Evolutionary conservation across 441 rosid genomes (phyloP), one percentile per base, ranked within the genome.

Genomic region (Rhodomyrtus psidioides): DNA sequence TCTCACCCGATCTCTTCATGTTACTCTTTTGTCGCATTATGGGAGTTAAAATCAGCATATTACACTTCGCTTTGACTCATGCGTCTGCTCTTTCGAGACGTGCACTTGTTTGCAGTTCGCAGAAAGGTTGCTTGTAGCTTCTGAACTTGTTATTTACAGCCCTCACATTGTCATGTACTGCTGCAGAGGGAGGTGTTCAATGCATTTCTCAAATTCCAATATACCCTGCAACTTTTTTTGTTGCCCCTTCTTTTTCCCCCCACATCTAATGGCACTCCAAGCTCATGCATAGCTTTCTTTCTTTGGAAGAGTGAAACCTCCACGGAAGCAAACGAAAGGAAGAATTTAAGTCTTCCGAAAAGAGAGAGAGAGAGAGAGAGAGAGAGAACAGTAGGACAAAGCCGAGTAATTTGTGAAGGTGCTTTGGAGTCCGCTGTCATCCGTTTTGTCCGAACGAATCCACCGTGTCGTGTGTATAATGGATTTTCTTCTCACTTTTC

Each of bases 261-360:
- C 91, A 90, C 92, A 93, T 95, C 94, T 94, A 94, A 92, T 90
- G 93, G 92, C 88, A 86, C 91, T 93, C 90, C 89, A 86, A 91
- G 91, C 93, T 89, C 90, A 90, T 91, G 82, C 89, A 91, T 92
- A 93, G 93, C 94, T 86, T 93, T 94, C 34, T 93, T 93, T 93
- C 95, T 70, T 91, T 93, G 91, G 95, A 91, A 94, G 91, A 94
- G 90, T 84, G 96, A 94, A 93, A 34, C 76, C 76, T 34, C 46
- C 76, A 34, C 49, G 49, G 51, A 39, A 49, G 16, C 21, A 70
- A 70, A 56, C 59, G 59, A 23, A 56, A 56, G 59, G 59, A 56
- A 70, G 49, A 21, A 44, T 70, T 70, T 70, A 24, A 39, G 79
- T 70, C n/a, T 39, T 70, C n/a, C 49, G 49, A 6, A 10, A 7